These are phyloP conservation scores for Choanephora cucurbitarum DNA, from an alignment of 371 early-diverging fungal species.

Conservation along the genomic window DNA sequence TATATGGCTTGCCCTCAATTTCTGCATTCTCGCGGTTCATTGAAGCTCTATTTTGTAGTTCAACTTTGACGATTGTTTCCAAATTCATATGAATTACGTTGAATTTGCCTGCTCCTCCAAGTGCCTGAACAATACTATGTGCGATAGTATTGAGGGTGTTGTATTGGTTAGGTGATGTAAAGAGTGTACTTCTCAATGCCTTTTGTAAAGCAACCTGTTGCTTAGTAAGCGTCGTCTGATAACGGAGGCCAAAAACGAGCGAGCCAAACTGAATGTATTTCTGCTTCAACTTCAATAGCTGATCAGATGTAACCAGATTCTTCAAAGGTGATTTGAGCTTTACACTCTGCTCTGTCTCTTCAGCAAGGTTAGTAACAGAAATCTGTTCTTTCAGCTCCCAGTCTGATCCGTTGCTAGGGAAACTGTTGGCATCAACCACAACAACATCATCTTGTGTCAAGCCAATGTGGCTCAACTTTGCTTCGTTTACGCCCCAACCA, in stretches of 20 bases:
- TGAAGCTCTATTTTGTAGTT: conserved; percentile 13
- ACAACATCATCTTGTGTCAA: conserved; percentile 7
- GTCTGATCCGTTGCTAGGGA: conserved; percentile 31
- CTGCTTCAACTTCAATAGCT: conserved; percentile 15
- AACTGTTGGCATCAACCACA: conserved; percentile 36
- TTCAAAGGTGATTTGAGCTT: conserved; percentile 7
- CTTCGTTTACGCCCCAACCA: conserved; percentile 30
- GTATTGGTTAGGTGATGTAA: conserved; percentile 31
- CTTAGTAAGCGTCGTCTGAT: conserved; percentile 18
- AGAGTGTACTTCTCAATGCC: conserved; percentile 22
- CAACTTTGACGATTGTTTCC: conserved; percentile 14
- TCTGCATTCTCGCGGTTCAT: conserved; percentile 6
- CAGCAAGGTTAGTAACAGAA: background rate
- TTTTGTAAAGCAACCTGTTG: conserved; percentile 24
- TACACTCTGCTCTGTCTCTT: conserved; percentile 13
- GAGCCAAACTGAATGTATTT: conserved; percentile 37
- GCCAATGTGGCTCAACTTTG: conserved; percentile 5
- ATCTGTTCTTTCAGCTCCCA: conserved; percentile 10
- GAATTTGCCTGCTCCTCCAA: conserved; percentile 29
- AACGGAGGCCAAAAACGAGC: conserved; percentile 33
- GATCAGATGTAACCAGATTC: conserved; percentile 10
- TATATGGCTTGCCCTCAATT: conserved; percentile 10
- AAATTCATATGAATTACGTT: conserved; percentile 32
- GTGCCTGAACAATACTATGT: conserved; percentile 13
- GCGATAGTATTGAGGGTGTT: conserved; percentile 16